Base-by-base conservation (phyloP, 768 basidiomycete species). In the Boletus huronensis region DNA sequence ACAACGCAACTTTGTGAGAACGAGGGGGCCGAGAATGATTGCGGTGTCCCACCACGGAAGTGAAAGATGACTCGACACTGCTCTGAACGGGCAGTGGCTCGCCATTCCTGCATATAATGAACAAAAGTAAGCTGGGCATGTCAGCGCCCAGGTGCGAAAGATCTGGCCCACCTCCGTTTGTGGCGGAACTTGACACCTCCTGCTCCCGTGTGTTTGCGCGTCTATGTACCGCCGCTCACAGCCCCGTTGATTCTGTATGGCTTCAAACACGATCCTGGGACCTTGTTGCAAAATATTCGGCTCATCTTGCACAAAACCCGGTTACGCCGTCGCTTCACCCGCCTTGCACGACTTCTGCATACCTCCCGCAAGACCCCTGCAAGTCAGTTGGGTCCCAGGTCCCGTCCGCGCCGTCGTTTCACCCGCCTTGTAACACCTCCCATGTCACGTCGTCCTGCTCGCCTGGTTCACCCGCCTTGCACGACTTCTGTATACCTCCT, bases 71-170 rank as follows among this genome's bases (percentile, higher is more conserved):
- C 53, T 57, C 52, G 46, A 47, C 66, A 63, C 60, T 21, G 58
- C 66, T 70, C 48, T 50, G 44, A 49, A 53, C 56, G 36, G 67
- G 55, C 59, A 61, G 49, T 57, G 54, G 50, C 11, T 55, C 41
- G 39, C 63, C 58, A 52, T 61, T 61, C 53, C 66, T 58, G 64
- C 63, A 41, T 64, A 62, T 64, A 62, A 65, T 63, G 57, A 64
- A 64, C 26, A n/a, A 40, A 50, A 31, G 52, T 39, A 55, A 52
- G n/a, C 26, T 31, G 31, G 31, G 43, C 38, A 25, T 25, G 46
- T 61, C 69, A 69, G 64, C 34, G 69, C 55, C n/a, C n/a, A n/a
- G 38, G n/a, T 41, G 40, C 21, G 21, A 41, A 41, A 2, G 16
- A 16, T 41, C 40, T 42, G 21, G 26, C 42, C 44, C 50, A 44